Evolutionary conservation across 2,329 filamentous ascomycete genomes (phyloP).

Genomic region (Coniosporium uncinatum): DNA sequence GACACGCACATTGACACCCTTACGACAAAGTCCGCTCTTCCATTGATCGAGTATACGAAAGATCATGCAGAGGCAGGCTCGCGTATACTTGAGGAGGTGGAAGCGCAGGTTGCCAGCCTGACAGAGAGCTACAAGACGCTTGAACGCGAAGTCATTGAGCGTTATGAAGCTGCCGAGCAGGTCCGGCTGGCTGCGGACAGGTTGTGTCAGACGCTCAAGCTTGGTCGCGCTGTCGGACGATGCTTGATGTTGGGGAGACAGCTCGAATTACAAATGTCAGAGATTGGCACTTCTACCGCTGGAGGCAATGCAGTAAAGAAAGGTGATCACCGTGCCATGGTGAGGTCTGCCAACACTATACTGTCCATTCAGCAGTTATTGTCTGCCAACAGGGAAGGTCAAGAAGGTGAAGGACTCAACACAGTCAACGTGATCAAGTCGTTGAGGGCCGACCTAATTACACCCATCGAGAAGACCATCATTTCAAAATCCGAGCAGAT

Average conservation of each 20-base stretch:
- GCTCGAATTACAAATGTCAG: constrained; percentile 73
- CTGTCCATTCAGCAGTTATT: constrained; percentile 71
- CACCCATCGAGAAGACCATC: constrained; percentile 69
- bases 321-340: constrained; percentile 72
- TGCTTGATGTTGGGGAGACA: constrained; percentile 80
- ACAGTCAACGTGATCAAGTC: constrained; percentile 66
- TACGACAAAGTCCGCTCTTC: constrained; percentile 78
- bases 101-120: constrained; percentile 72
- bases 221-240: constrained; percentile 71
- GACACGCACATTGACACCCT: constrained; percentile 92
- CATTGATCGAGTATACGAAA: constrained; percentile 73
- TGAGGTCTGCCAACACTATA: constrained; percentile 78
- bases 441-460: constrained; percentile 63
- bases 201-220: constrained; percentile 72
- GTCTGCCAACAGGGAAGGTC: constrained; percentile 57
- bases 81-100: constrained; percentile 69
- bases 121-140: constrained; percentile 83
- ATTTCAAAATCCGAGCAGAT: constrained; percentile 70
- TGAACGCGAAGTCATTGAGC: constrained; percentile 79
- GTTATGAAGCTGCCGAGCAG: constrained; percentile 82
- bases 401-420: constrained; percentile 74
- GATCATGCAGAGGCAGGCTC: constrained; percentile 68
- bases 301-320: constrained; percentile 37
- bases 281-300: constrained; percentile 16
- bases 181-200: constrained; percentile 72